Percentiles rank a stretch among this genome's conserved stretches.
Conservation (phyloP, 1,284 basidiomycete genomes). For the Microbotryomycetes sp. region DNA sequence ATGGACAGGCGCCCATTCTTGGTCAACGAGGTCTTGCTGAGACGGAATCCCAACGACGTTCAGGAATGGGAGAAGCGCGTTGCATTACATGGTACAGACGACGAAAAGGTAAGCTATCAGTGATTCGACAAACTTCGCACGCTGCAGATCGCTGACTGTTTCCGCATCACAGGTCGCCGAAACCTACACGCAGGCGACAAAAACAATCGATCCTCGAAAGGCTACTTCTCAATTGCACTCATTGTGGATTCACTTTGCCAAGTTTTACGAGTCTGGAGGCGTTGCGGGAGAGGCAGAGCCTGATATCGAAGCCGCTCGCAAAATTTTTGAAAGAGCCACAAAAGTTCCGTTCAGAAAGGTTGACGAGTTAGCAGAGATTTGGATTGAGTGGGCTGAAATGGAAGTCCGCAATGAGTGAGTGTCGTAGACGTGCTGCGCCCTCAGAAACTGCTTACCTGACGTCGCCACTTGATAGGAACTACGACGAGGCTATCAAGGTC, state of each 20-base stretch:
- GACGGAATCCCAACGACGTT: constrained; percentile 94
- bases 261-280: constrained; percentile 95
- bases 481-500: constrained; percentile 85
- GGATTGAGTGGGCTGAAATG: constrained; percentile 99
- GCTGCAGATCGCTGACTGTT: constrained; percentile 1
- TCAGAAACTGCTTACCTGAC: background rate
- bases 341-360: constrained; percentile 91
- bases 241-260: constrained; percentile 90
- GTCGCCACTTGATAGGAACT: constrained; percentile 59
- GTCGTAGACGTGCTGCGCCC: background rate
- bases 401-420: constrained; percentile 89
- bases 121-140: background rate
- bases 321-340: constrained; percentile 85
- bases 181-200: constrained; percentile 83
- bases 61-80: constrained; percentile 99
- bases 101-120: constrained; percentile 62
- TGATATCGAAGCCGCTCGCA: constrained; percentile 78
- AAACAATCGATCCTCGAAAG: constrained; percentile 81
- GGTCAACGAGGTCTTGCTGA: constrained; percentile 87
- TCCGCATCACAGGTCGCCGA: constrained; percentile 61
- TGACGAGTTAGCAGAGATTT: constrained; percentile 95
- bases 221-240: constrained; percentile 87
- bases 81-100: constrained; percentile 86
- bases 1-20: constrained; percentile 95
- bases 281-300: constrained; percentile 53